Conservation (phyloP, 352 stramenopile genomes). For the Phytophthora chlamydospora region DNA sequence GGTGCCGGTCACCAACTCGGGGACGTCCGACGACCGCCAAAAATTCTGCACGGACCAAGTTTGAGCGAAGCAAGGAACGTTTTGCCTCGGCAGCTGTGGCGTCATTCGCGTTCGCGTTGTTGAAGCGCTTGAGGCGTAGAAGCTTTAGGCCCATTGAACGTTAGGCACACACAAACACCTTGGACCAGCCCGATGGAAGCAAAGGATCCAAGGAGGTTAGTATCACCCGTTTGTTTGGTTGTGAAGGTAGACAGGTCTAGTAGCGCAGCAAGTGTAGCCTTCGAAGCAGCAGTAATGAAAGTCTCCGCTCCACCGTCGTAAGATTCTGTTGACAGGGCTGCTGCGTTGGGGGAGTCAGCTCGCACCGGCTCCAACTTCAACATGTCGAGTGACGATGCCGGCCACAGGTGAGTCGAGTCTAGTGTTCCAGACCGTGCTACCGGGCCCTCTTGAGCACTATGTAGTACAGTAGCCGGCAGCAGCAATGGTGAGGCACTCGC, state of each 20-base stretch:
- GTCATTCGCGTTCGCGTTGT: background rate
- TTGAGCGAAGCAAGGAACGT: slow-evolving; percentile 11
- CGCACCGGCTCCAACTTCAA: slow-evolving; percentile 31
- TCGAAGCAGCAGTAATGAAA: slow-evolving; percentile 4
- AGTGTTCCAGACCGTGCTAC: no score
- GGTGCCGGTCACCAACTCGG: background rate
- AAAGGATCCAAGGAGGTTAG: background rate
- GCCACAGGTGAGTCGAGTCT: background rate
- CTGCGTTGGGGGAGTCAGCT: slow-evolving; percentile 2
- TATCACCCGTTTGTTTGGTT: slow-evolving; percentile 10
- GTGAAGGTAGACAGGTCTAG: background rate
- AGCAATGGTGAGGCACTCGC: no score
- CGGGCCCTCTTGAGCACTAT: no score
- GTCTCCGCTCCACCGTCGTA: background rate
- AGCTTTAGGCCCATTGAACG: background rate
- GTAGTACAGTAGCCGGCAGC: no score
- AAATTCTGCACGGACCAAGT: background rate
- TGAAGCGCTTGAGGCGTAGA: background rate
- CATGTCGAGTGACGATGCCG: slow-evolving; percentile 13
- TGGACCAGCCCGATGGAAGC: no score
- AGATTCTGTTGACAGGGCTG: slow-evolving; percentile 19
- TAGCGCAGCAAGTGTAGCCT: background rate
- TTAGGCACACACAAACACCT: background rate
- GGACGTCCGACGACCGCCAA: slow-evolving; percentile 6
- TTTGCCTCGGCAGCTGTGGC: slow-evolving; percentile 6